Base-by-base conservation (phyloP, 2,329 filamentous ascomycete species). In the Colletotrichum euphorbiae region DNA sequence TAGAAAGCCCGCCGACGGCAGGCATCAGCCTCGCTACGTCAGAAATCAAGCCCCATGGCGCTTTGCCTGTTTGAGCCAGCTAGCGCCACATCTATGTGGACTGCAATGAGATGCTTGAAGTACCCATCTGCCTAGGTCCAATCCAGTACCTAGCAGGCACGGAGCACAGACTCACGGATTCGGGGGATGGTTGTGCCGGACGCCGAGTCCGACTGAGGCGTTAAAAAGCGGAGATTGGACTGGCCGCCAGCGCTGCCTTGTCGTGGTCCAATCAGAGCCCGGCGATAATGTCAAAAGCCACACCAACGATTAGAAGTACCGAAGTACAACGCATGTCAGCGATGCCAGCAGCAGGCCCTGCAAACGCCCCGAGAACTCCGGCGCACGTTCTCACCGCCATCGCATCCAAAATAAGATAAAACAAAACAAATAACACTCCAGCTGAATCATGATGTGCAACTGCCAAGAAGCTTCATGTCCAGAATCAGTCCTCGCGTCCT, bases 361-460 rank as follows among this genome's bases (percentile, higher is more conserved):
- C 50, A 54, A 24, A 54, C 31, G n/a, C 31, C 13, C 51, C 38
- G 54, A 57, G 38, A 17, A 19, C 40, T 57, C 38, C 54, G 38
- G 15, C 46, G 56, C 46, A 52, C 62, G 46, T 38, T 8, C 50
- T 13, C 28, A 31, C 1, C 13, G 12, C 46, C 45, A 21, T 17
- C 45, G 38, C 45, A 21, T 17, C 45, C 15, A 31, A 43, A 57
- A 57, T 45, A 46, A n/a, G 45, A 24, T 43, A 36, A 31, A 51
- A 52, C 51, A 28, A 33, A 45, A 36, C 28, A 50, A 46, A 65
- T 28, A 40, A 21, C 28, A 24, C 38, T 38, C 38, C 52, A 54
- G 40, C 60, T 52, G 61, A 48, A 65, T 48, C 50, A 43, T 56
- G 63, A 62, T 56, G 63, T 12, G 58, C 57, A 17, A 6, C 24